Evolutionary conservation across 305 asterid species (phyloP), one percentile per base, ranked within the genome.

Genomic region (Salvia sclarea): DNA sequence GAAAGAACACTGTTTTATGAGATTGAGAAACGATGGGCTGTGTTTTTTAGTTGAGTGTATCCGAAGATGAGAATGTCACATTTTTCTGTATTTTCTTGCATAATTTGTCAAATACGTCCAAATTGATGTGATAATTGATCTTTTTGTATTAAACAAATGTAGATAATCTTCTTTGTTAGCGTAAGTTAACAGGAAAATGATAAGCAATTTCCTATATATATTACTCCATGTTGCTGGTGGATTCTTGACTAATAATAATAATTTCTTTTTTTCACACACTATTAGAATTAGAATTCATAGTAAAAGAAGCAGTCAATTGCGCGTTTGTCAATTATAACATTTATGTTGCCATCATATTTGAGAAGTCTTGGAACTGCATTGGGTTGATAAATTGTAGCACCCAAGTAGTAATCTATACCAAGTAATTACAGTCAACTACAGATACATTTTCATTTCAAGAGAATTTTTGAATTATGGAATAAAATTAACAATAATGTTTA

Each of bases 1-100:
- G 65, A 43, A 9, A 28, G 20, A 55, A 10, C 3, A 25, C 21
- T 55, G 40, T 55, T 55, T 30, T n/a, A 56, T 31, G 63, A 56
- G 4, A 30, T 31, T 9, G 37, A 58, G 69, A 43, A 64, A 45
- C 70, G 76, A 73, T 59, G 68, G 76, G 70, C 40, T 52, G 63
- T 65, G 68, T 57, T 45, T 38, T 31, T 49, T 62, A 57, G 53
- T 31, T 49, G 68, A 57, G 53, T 45, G 40, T 56, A 57, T 6
- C 25, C 33, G 22, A 9, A 16, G 28, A 33, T 47, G 12, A 48
- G 28, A 21, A 18, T 6, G 13, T 9, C 80, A 72, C 78, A 72
- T 75, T 77, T 45, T 59, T n/a, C 20, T 76, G 73, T 79, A 66
- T 55, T 63, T 56, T 56, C 3, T 20, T 62, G 33, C 67, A n/a